Conservation (phyloP, 2,329 filamentous ascomycete genomes). For the Sarocladium oryzae region DNA sequence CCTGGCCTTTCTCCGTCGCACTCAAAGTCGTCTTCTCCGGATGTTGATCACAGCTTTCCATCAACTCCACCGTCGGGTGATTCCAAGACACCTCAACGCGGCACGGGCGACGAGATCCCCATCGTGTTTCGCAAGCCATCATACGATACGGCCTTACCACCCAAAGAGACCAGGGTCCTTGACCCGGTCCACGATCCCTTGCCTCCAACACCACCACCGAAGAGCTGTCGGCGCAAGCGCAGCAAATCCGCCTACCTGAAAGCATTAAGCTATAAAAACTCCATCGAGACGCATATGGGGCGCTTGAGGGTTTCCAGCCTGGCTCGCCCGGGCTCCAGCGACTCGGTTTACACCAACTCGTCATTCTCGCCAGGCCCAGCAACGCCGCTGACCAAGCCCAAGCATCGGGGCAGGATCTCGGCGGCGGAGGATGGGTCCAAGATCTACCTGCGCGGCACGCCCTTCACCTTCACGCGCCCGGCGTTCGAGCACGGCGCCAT, state of each 20-base stretch:
- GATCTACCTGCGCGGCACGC: constrained; percentile 41
- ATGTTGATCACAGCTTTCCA: neutral
- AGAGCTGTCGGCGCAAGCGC: neutral
- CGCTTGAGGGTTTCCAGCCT: neutral
- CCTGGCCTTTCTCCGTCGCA: neutral
- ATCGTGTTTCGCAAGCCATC: neutral
- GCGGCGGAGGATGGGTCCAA: constrained; percentile 35
- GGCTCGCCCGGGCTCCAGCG: neutral
- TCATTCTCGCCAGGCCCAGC: constrained; percentile 1
- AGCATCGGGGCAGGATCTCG: neutral
- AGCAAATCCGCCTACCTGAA: neutral
- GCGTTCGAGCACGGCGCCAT: constrained; percentile 50
- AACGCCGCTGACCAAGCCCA: neutral
- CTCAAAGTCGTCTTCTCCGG: neutral
- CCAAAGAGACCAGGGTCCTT: neutral
- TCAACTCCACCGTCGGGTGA: constrained; percentile 8
- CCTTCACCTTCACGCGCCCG: constrained; percentile 42
- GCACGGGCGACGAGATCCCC: neutral
- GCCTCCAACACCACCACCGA: constrained; percentile 3
- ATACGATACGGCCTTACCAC: neutral
- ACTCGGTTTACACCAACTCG: neutral
- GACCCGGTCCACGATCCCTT: neutral
- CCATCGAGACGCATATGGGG: neutral
- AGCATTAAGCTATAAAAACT: no score
- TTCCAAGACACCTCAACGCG: neutral